phyloP scores from a whole-genome alignment of 768 basidiomycete species.

The Tulasnella sp. region DNA sequence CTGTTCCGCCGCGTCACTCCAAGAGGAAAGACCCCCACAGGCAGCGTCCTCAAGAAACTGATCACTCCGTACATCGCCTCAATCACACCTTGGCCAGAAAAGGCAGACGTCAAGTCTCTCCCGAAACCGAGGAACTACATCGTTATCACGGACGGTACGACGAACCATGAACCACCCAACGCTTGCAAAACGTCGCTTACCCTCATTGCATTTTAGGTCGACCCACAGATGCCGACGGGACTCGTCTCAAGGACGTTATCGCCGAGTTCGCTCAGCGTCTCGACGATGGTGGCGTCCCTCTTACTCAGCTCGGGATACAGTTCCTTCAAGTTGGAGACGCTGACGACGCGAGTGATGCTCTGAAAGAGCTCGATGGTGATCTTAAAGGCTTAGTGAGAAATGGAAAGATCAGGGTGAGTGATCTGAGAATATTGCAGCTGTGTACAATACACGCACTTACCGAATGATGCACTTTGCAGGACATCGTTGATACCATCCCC shows the following conservation, averaged over 20 bases:
- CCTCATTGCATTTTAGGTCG: neutral
- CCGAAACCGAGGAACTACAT: neutral
- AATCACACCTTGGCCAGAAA: neutral
- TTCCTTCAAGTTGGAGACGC: conserved; percentile 28
- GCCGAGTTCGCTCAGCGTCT: conserved; percentile 21
- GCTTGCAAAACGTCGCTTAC: neutral
- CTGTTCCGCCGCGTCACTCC: neutral
- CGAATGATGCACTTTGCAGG: neutral
- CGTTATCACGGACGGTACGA: neutral
- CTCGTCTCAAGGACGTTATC: conserved; percentile 16
- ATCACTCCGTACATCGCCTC: neutral
- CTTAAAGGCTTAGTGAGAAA: neutral
- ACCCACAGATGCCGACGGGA: conserved; percentile 18
- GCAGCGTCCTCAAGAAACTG: neutral
- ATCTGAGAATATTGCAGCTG: neutral
- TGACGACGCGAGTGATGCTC: conserved; percentile 25
- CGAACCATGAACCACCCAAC: neutral
- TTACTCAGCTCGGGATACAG: conserved; percentile 30
- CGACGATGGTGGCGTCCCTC: conserved; percentile 26
- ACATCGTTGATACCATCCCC: neutral
- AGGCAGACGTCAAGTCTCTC: neutral
- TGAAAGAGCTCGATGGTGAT: conserved; percentile 45
- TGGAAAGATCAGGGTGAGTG: neutral
- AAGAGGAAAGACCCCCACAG: neutral
- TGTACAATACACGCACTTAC: neutral